Conservation (phyloP, 176 grass and related monocot genomes). For the Cocos nucifera region DNA sequence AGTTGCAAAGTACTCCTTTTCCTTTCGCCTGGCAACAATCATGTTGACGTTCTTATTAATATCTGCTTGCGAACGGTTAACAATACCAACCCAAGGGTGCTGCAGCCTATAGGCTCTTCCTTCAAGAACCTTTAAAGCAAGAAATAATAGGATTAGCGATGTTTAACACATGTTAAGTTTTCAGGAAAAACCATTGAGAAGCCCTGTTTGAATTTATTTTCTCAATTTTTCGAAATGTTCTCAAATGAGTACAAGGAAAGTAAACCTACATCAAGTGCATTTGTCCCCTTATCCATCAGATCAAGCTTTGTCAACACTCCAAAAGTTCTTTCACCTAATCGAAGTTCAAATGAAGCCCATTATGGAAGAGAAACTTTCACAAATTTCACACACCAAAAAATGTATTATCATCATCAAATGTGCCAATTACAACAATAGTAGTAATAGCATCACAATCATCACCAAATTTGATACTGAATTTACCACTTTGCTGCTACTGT, state of each 20-base stretch:
- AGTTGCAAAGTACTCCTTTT: conserved; percentile 69
- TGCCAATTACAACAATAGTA: too few relatives aligned
- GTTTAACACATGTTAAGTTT: background rate
- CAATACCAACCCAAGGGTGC: conserved; percentile 87
- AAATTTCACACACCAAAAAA: too few relatives aligned
- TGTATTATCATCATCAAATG: too few relatives aligned
- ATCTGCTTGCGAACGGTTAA: conserved; percentile 87
- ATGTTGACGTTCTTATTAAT: conserved; percentile 80
- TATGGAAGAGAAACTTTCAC: background rate
- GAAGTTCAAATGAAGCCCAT: conserved; percentile 37
- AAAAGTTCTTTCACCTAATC: conserved; percentile 69
- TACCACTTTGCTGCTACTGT: background rate
- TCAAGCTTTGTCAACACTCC: conserved; percentile 84
- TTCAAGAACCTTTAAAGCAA: conserved; percentile 60
- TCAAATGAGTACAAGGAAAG: background rate
- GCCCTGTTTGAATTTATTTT: too few relatives aligned
- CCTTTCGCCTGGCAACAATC: conserved; percentile 68
- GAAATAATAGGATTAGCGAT: background rate
- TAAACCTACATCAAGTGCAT: conserved; percentile 63
- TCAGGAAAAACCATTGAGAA: too few relatives aligned
- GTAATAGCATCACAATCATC: too few relatives aligned
- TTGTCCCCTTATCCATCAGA: conserved; percentile 87
- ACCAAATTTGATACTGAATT: too few relatives aligned
- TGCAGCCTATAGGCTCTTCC: conserved; percentile 73
- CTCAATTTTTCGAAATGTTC: too few relatives aligned